Conservation (phyloP, 148 eudicot genomes). For the Fagopyrum tataricum region DNA sequence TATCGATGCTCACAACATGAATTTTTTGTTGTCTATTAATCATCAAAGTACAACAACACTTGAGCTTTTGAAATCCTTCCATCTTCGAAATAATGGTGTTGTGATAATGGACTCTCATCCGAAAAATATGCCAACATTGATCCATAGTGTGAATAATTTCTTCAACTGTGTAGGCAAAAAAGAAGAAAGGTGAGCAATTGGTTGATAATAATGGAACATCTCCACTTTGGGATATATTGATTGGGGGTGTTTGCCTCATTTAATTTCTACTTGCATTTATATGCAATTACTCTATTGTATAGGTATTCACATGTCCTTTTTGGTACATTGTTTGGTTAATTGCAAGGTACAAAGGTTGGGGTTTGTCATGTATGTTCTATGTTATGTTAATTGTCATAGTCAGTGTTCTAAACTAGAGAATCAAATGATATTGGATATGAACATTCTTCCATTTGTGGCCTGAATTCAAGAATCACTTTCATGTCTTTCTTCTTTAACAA, state of each 20-base stretch:
- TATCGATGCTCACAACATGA: too few species aligned
- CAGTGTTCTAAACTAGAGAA: neutral
- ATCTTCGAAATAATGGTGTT: too few species aligned
- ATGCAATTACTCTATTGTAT: neutral
- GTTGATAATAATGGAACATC: constrained; percentile 40
- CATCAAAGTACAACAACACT: neutral
- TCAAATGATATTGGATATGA: neutral
- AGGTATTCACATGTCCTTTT: neutral
- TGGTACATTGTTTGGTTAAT: neutral
- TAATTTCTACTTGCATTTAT: neutral
- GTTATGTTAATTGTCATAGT: constrained; percentile 34
- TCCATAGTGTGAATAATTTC: neutral
- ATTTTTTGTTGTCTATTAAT: neutral
- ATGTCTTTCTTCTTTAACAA: too few species aligned
- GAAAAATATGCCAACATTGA: neutral
- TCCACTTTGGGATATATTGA: constrained; percentile 59
- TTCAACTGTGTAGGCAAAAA: constrained; percentile 4
- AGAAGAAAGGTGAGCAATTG: neutral
- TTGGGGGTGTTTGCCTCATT: constrained; percentile 30
- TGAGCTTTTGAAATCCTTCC: too few species aligned
- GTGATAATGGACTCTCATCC: neutral
- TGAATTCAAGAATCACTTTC: too few species aligned
- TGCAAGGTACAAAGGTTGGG: constrained; percentile 75
- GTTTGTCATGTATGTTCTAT: constrained; percentile 59
- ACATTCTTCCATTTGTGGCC: too few species aligned